Base-by-base conservation (phyloP, 2,329 filamentous ascomycete species). In the Dendryphion nanum region DNA sequence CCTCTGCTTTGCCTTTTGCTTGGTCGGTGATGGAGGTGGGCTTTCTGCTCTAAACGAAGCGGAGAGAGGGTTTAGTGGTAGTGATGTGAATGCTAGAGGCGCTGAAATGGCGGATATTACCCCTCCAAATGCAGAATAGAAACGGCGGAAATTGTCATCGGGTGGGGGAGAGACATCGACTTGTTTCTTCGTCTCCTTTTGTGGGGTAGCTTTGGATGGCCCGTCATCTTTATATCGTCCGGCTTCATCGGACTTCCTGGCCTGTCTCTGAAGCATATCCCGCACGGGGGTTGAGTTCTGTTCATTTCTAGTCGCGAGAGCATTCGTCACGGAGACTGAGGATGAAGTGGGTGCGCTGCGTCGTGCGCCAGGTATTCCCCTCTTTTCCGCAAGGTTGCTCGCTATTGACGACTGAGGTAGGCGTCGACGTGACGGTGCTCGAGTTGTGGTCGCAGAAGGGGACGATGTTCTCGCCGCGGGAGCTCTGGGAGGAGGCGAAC, bases 81-180 rank as follows among this genome's bases (percentile, higher is more conserved):
- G 77, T 1, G 91, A 91, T 4, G 93, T 89, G 69, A 96, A 98
- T 3, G 90, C 91, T 19, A 98, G 73, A 1, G 90, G 90, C 0
- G 90, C 89, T 0, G 91, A 94, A 10, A 97, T 79, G 52, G 84
- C 86, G 44, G 89, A 93, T 58, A 97, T 87, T 33, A 96, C 79
- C 37, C 79, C 88, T 38, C 90, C 89, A 56, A 96, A 95, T 1
- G 89, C 89, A 41, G 79, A 90, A 68, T 97, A 98, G 68, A 97
- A 98, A 37, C 83, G 81, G 5, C 87, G 81, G 60, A 96, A 98
- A 5, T 87, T 84, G 40, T 91, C 89, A 20, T 95, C 88, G 2
- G 68, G 48, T 0, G 56, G 53, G 0, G 59, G 50, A 12, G 56
- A 47, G 2, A 47, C 24, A 10, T 60, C 45, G 16, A 44, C 46